These are phyloP conservation scores for Arthrobotrys iridis DNA, from an alignment of 2,329 filamentous ascomycete species.

Conservation along the genomic window DNA sequence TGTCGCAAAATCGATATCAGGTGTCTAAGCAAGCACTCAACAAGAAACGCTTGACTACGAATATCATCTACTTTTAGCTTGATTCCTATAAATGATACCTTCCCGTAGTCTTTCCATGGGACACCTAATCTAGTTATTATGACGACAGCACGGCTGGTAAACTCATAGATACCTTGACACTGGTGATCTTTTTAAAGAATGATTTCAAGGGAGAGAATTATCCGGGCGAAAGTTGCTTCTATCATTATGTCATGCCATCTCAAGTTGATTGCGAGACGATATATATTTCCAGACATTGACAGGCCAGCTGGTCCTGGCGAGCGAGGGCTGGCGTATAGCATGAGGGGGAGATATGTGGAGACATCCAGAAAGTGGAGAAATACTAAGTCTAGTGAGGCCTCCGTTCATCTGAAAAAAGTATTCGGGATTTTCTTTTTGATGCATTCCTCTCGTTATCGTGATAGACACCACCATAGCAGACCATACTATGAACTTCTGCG, in stretches of 20 bases:
- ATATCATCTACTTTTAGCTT: not conserved
- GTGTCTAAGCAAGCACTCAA: constrained; percentile 1
- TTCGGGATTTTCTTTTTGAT: not conserved
- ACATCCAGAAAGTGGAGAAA: not conserved
- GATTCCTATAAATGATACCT: not conserved
- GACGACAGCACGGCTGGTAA: constrained; percentile 35
- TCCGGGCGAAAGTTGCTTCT: constrained; percentile 23
- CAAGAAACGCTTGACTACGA: constrained; percentile 7
- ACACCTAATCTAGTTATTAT: constrained; percentile 15
- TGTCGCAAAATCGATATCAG: constrained; percentile 10
- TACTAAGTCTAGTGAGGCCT: not conserved
- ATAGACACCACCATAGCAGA: constrained; percentile 1
- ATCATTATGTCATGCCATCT: constrained; percentile 25
- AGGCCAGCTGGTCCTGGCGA: constrained; percentile 4
- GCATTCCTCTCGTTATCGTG: constrained; percentile 27
- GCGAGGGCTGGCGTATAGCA: not conserved
- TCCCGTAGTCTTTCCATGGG: not conserved
- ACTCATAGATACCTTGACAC: not conserved
- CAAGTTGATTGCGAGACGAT: constrained; percentile 9
- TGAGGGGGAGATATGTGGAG: constrained; percentile 1
- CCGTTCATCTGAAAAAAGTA: constrained; percentile 23
- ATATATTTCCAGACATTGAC: constrained; percentile 3
- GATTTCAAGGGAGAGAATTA: constrained; percentile 2
- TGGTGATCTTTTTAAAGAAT: constrained; percentile 19
- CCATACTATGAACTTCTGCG: no score